Conservation (phyloP, 257 asterid species). For the Osmanthus fragrans region DNA sequence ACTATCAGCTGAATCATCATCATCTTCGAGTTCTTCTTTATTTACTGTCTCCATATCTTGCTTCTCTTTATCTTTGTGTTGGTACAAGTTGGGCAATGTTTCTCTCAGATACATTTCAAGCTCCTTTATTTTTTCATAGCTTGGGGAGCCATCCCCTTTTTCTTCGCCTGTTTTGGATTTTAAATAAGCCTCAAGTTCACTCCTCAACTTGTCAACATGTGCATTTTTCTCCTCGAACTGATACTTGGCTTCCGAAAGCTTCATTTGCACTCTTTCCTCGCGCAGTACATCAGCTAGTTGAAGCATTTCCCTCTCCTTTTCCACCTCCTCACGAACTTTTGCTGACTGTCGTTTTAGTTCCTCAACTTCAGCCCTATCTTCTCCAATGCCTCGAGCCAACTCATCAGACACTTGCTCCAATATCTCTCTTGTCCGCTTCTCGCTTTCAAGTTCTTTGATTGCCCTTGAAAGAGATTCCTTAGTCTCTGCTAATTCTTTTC, state of each 20-base stretch:
- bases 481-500: slow-evolving; percentile 71
- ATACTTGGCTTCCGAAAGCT: slow-evolving; percentile 87
- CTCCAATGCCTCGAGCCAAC: slow-evolving; percentile 79
- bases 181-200: slow-evolving; percentile 73
- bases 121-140: slow-evolving; percentile 69
- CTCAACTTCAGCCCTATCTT: slow-evolving; percentile 84
- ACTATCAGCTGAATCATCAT: slow-evolving; percentile 40
- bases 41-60: slow-evolving; percentile 20
- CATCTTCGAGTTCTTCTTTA: slow-evolving; percentile 22
- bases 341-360: slow-evolving; percentile 66
- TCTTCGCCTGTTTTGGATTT: slow-evolving; percentile 53
- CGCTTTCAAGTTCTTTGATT: slow-evolving; percentile 64
- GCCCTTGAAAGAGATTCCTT: slow-evolving; percentile 50
- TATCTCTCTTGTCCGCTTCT: slow-evolving; percentile 71
- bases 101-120: slow-evolving; percentile 76
- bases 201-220: slow-evolving; percentile 61
- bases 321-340: slow-evolving; percentile 73
- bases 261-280: slow-evolving; percentile 98
- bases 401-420: slow-evolving; percentile 92
- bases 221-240: slow-evolving; percentile 93
- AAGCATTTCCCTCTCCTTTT: slow-evolving; percentile 96
- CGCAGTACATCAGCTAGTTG: slow-evolving; percentile 83
- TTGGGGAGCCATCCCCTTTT: slow-evolving; percentile 61
- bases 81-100: slow-evolving; percentile 56
- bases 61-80: slow-evolving; percentile 36